Base-by-base conservation (phyloP, 1,284 basidiomycete genomes). In the Fomitopsis schrenkii region DNA sequence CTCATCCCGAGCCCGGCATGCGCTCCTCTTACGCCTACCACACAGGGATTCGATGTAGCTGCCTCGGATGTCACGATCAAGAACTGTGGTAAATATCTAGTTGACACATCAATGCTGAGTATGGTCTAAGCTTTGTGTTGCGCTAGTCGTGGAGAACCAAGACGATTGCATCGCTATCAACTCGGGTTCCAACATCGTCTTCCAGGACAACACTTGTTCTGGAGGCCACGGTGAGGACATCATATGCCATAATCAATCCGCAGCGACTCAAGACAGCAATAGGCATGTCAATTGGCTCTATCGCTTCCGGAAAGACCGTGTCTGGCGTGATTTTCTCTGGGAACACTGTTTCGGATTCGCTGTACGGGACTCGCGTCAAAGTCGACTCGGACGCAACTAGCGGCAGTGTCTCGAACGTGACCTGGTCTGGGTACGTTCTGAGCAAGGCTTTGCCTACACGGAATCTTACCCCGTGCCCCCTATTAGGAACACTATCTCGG, bases 121-220 rank as follows among this genome's bases (percentile, higher is more conserved):
- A 33, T 33, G 30, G 26, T 36, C 40, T 54, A 14, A 54, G 26
- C 30, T 14, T 9, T 15, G 2, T 22, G 2, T 40, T 48, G 17
- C 59, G 8, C 36, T 48, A 52, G 57, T 58, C 41, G 57, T 58
- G 17, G 46, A 58, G 36, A 73, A 73, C 63, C 71, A 87, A 76
- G 86, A 88, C 61, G 85, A 88, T 67, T 87, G 86, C 63, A 70
- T 88, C 36, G 83, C 86, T 9, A 83, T 87, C 68, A 86, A 85
- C 70, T 72, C 71, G 46, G 87, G 85, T 7, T 73, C 75, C 33
- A 83, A 83, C 69, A 83, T 88, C 62, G 66, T 79, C 50, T 83
- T 87, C 70, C 73, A 77, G 59, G 69, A 80, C 26, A 85, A 84
- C 68, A 77, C 76, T 19, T 88, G 86, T 70, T 73, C 74, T 1